phyloP scores from a whole-genome alignment of 2,329 filamentous ascomycete species.

The Penicillium sp. region DNA sequence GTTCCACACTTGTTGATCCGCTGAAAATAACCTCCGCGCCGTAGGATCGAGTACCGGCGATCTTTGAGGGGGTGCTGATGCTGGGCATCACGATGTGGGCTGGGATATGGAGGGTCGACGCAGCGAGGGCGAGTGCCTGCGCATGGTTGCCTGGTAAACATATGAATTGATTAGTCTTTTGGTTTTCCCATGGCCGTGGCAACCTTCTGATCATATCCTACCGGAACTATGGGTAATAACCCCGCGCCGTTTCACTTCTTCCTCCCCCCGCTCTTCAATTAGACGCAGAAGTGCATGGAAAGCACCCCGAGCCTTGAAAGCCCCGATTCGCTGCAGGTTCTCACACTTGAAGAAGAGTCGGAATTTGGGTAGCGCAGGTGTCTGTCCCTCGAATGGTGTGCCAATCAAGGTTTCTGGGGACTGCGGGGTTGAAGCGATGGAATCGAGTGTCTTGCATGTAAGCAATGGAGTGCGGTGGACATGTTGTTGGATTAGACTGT shows the following conservation, averaged over 20 bases:
- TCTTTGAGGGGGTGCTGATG: slow-evolving; percentile 85
- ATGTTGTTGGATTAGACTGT: slow-evolving; percentile 71
- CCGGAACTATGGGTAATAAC: slow-evolving; percentile 91
- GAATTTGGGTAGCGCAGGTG: slow-evolving; percentile 67
- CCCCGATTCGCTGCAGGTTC: slow-evolving; percentile 86
- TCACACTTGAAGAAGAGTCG: slow-evolving; percentile 94
- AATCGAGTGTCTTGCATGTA: slow-evolving; percentile 75
- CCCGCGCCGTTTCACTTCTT: slow-evolving; percentile 66
- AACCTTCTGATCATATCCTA: too few species aligned
- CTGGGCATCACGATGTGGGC: slow-evolving; percentile 90
- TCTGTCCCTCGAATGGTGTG: slow-evolving; percentile 61
- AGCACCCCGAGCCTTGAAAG: slow-evolving; percentile 89
- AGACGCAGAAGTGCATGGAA: slow-evolving; percentile 81
- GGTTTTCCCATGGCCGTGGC: neutral
- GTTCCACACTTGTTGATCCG: slow-evolving; percentile 77
- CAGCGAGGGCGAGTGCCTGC: slow-evolving; percentile 86
- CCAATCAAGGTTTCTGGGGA: slow-evolving; percentile 56
- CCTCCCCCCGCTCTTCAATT: slow-evolving; percentile 64
- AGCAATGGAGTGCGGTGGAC: slow-evolving; percentile 84
- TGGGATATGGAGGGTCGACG: slow-evolving; percentile 71
- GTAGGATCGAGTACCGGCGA: slow-evolving; percentile 78
- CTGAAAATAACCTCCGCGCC: slow-evolving; percentile 80
- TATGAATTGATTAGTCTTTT: neutral
- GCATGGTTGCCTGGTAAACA: slow-evolving; percentile 80
- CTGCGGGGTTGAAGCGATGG: slow-evolving; percentile 74